Conservation (phyloP, 2,329 filamentous ascomycete genomes). For the Penicillium oxalicum region DNA sequence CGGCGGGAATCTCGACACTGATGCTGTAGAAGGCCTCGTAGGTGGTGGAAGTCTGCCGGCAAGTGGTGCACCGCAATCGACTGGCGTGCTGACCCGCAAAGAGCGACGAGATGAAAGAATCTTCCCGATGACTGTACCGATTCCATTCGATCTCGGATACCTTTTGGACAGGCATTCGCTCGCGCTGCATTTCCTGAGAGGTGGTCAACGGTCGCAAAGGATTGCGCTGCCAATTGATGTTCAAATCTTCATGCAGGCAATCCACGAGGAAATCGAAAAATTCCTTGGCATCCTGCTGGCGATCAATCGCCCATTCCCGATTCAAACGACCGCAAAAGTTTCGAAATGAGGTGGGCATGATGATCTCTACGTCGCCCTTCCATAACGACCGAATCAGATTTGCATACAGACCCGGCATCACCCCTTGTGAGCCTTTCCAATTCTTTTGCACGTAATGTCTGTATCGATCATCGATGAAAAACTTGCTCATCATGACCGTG, state of each 20-base stretch:
- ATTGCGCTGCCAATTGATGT: constrained; percentile 56
- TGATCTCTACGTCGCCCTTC: constrained; percentile 52
- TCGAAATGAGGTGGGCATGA: constrained; percentile 56
- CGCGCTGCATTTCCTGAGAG: constrained; percentile 55
- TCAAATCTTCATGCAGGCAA: constrained; percentile 80
- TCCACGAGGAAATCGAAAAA: constrained; percentile 79
- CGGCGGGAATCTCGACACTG: constrained; percentile 62
- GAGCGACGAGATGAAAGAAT: constrained; percentile 70
- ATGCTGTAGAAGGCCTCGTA: constrained; percentile 67
- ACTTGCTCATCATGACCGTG: constrained; percentile 57
- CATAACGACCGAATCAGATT: constrained; percentile 57
- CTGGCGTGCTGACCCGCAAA: constrained; percentile 69
- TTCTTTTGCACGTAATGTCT: constrained; percentile 54
- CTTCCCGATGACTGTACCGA: constrained; percentile 61
- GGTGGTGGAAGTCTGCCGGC: constrained; percentile 58
- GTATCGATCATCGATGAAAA: constrained; percentile 60
- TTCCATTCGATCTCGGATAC: constrained; percentile 71
- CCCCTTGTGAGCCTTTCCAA: constrained; percentile 61
- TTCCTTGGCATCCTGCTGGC: constrained; percentile 88
- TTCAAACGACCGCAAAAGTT: constrained; percentile 61
- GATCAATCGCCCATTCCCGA: constrained; percentile 62
- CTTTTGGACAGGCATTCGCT: constrained; percentile 55
- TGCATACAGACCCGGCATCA: constrained; percentile 57
- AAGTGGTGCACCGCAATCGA: constrained; percentile 55
- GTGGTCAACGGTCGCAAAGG: constrained; percentile 55